phyloP scores from a whole-genome alignment of 768 basidiomycete species.

The Gloeostereum incarnatum region DNA sequence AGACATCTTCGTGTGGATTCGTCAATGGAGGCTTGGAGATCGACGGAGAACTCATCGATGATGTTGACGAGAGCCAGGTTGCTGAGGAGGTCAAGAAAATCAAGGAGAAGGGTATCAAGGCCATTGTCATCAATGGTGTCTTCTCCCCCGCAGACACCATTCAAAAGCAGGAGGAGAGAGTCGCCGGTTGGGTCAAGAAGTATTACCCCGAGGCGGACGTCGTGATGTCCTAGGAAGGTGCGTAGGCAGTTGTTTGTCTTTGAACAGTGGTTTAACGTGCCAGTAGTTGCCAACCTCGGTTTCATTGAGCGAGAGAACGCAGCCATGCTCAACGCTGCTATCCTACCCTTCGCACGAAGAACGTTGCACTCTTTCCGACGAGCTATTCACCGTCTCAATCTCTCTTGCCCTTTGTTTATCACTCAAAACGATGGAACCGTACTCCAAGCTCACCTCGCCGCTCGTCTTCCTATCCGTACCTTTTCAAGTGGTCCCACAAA shows the following conservation, averaged over 20 bases:
- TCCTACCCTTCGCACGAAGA: slow-evolving; percentile 40
- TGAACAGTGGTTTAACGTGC: background rate
- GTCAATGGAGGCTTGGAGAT: slow-evolving; percentile 25
- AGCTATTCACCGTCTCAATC: slow-evolving; percentile 30
- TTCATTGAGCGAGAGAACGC: slow-evolving; percentile 54
- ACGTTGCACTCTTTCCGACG: slow-evolving; percentile 39
- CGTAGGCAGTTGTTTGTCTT: slow-evolving; percentile 1
- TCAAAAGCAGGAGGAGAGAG: slow-evolving; percentile 36
- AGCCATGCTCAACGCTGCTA: slow-evolving; percentile 48
- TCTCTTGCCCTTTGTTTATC: slow-evolving; percentile 34
- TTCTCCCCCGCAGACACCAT: slow-evolving; percentile 39
- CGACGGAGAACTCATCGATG: slow-evolving; percentile 34
- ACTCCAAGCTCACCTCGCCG: slow-evolving; percentile 31
- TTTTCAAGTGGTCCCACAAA: slow-evolving; percentile 51
- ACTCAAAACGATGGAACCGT: slow-evolving; percentile 45
- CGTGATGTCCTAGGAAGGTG: slow-evolving; percentile 32
- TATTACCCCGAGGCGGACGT: slow-evolving; percentile 28
- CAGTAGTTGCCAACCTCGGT: slow-evolving; percentile 36
- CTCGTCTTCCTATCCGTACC: slow-evolving; percentile 45
- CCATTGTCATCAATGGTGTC: slow-evolving; percentile 35
- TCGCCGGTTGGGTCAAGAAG: slow-evolving; percentile 27
- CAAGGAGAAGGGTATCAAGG: slow-evolving; percentile 15
- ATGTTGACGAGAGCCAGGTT: slow-evolving; percentile 27
- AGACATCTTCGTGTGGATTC: slow-evolving; percentile 24
- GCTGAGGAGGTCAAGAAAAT: slow-evolving; percentile 28